Evolutionary conservation across 768 basidiomycete species (phyloP).

Genomic region (Hypsizygus marmoreus): DNA sequence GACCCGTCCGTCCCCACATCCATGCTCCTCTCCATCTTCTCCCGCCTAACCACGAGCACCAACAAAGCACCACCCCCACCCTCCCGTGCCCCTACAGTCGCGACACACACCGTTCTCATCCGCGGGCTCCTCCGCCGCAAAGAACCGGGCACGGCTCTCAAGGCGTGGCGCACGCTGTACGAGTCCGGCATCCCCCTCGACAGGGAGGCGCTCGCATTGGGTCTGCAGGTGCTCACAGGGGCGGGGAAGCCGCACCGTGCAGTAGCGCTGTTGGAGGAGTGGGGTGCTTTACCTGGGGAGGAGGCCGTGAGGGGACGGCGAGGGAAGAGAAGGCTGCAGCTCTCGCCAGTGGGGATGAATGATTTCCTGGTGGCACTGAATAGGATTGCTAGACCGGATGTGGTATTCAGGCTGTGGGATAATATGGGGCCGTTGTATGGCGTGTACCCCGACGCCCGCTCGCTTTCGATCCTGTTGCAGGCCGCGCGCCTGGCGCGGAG

Average conservation of each 20-base stretch:
- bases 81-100: slow-evolving; percentile 41
- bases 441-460: slow-evolving; percentile 51
- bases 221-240: slow-evolving; percentile 50
- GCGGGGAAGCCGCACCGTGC: slow-evolving; percentile 47
- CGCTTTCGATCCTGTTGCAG: slow-evolving; percentile 63
- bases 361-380: slow-evolving; percentile 51
- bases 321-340: neutral
- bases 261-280: slow-evolving; percentile 49
- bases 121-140: slow-evolving; percentile 50
- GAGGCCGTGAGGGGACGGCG: neutral
- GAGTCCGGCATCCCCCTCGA: slow-evolving; percentile 42
- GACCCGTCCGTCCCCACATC: slow-evolving; percentile 32
- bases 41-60: neutral
- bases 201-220: slow-evolving; percentile 46
- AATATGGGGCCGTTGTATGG: slow-evolving; percentile 60
- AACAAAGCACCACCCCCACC: neutral
- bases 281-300: slow-evolving; percentile 20
- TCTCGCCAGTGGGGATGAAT: slow-evolving; percentile 30
- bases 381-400: slow-evolving; percentile 57
- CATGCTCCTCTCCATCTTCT: slow-evolving; percentile 6
- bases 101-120: slow-evolving; percentile 56
- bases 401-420: slow-evolving; percentile 71
- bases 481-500: slow-evolving; percentile 55
- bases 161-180: slow-evolving; percentile 44
- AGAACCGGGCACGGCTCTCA: slow-evolving; percentile 39